Evolutionary conservation across 495 filamentous ascomycete species (phyloP).

Genomic region (Neurospora sp.): DNA sequence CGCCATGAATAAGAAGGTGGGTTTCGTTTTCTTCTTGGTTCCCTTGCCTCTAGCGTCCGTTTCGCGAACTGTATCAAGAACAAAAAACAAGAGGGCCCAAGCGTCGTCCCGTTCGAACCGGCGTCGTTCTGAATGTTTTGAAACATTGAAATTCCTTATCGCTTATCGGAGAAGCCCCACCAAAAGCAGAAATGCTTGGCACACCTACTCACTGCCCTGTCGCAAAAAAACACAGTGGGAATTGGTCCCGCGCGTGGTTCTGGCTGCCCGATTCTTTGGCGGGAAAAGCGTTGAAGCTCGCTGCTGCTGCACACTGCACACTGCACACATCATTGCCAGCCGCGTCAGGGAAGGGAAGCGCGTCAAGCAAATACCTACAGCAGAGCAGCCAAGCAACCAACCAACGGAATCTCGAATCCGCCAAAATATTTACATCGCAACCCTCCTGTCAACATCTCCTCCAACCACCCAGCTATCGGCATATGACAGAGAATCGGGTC

Average conservation of each 20-base stretch:
- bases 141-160: background rate
- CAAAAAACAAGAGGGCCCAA: background rate
- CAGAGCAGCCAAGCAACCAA: background rate
- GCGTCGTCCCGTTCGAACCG: background rate
- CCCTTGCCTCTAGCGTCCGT: background rate
- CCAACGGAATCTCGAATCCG: background rate
- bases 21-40: background rate
- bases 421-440: background rate
- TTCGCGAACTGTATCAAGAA: background rate
- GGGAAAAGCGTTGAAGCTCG: background rate
- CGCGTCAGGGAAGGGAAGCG: conserved; percentile 7
- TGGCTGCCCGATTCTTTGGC: background rate
- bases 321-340: conserved; percentile 5
- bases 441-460: background rate
- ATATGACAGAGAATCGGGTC: background rate
- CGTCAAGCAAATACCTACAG: conserved; percentile 10
- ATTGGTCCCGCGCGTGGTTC: background rate
- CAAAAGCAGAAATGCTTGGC: background rate
- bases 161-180: background rate
- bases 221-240: background rate
- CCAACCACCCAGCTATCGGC: background rate
- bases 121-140: background rate
- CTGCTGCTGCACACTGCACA: background rate
- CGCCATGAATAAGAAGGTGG: background rate
- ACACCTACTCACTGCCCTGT: background rate